Evolutionary conservation across 2,329 filamentous ascomycete species (phyloP), one percentile per base, ranked within the genome.

Genomic region (Lasiodiplodia sp.): DNA sequence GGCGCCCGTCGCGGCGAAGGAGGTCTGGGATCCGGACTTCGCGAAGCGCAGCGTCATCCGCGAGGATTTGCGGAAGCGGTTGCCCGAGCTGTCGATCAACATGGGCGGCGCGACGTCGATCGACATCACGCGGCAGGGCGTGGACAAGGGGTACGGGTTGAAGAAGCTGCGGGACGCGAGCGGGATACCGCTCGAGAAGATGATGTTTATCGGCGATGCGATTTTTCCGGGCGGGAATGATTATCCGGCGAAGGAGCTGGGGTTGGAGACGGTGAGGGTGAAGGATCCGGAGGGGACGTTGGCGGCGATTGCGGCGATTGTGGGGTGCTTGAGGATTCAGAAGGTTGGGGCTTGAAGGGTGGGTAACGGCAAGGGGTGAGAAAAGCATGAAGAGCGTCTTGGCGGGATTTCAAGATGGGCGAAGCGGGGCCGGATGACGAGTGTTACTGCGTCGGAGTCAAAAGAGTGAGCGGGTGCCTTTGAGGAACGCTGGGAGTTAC

Each of bases 171-270:
- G 75, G 21, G 71, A 72, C 11, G 70, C 62, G 52, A 75, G 78
- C 68, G 75, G 75, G 4, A 78, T 81, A 25, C 71, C 78, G 25
- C 74, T 81, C 23, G 75, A 79, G 64, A 69, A 76, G 70, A 80
- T 81, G 75, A 75, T 81, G 72, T 81, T 82, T 66, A 78, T 82
- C n/a, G 80, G 79, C 11, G 79, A 82, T 70, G 80, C 80, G 18
- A 79, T 81, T 53, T 81, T 80, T 66, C 78, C 79, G 1, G 79
- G 78, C 23, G 79, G 80, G 16, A 81, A 81, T 65, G 79, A 81
- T 67, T 80, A 79, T 71, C 78, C 78, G 4, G 75, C 77, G 5
- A 76, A 78, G 71, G 70, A 80, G 71, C 66, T 79, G 23, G 78
- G 76, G 10, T 65, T 73, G 60, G 66, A 73, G 69, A 75, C 73